Evolutionary conservation across 1,284 basidiomycete genomes (phyloP), one percentile per base, ranked within the genome.

Genomic region (Crocinoboletus sp.): DNA sequence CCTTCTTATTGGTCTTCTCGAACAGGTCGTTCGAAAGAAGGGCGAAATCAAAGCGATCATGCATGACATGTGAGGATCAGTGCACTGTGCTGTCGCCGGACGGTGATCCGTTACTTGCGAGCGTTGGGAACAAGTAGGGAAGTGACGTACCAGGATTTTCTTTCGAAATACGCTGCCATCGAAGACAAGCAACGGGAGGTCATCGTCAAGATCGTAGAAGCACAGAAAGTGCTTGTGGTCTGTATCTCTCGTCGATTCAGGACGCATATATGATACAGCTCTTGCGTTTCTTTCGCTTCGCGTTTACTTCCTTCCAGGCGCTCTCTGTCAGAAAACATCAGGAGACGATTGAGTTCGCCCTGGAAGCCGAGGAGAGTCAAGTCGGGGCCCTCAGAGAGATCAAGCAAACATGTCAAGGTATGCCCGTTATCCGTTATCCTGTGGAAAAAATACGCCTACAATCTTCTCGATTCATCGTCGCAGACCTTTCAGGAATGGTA

Each of bases 121-220:
- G 19, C 27, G 15, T 17, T 38, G 4, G n/a, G n/a, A n/a, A 38
- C 31, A 25, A 22, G 8, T 16, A 60, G 63, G 43, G 58, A 61
- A 6, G 35, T 35, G 23, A 43, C 36, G 8, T 64, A 63, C 23
- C 57, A 65, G 15, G 55, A 53, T 0, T 66, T 64, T 23, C 42
- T 66, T 2, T 17, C n/a, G 13, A 42, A 55, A 36, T 59, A 65
- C 6, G 48, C 53, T 6, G 46, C 32, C 7, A 37, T 57, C 17
- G 61, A 63, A 31, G 60, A 66, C 35, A 57, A 52, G 52, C 49
- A 53, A 20, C 64, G 63, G 7, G 59, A 53, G 5, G 56, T 65
- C 3, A 20, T 58, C 9, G 53, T 53, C 39, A 58, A 62, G 33
- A 63, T 66, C 2, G 10, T 37, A 23, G 58, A 64, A 8, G 38